Evolutionary conservation across 257 asterid genomes (phyloP).

Genomic region (Salvia hispanica): DNA sequence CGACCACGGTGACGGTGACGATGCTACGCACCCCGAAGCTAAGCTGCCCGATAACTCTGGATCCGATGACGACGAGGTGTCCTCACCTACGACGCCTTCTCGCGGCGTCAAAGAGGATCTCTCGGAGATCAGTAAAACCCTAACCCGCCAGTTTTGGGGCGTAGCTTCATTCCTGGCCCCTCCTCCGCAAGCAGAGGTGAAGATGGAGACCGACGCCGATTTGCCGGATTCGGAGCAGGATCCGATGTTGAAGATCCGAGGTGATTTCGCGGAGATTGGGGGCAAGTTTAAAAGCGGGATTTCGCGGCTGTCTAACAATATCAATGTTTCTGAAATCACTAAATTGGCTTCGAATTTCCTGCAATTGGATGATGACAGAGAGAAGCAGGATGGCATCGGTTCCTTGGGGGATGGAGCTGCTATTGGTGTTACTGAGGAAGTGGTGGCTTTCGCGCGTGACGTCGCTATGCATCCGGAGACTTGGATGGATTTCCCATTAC

Average conservation of each 20-base stretch:
- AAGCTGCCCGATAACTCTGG: slow-evolving; percentile 36
- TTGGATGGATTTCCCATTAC: slow-evolving; percentile 89
- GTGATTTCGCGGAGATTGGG: slow-evolving; percentile 91
- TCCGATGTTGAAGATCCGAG: slow-evolving; percentile 62
- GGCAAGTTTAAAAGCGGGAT: slow-evolving; percentile 89
- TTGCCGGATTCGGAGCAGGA: slow-evolving; percentile 41
- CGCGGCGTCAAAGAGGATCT: slow-evolving; percentile 95
- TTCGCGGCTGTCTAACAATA: slow-evolving; percentile 72
- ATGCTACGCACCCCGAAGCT: slow-evolving; percentile 24
- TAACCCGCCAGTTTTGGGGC: slow-evolving; percentile 94
- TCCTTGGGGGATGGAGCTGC: slow-evolving; percentile 46
- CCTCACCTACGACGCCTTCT: slow-evolving; percentile 58
- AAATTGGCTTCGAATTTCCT: slow-evolving; percentile 84
- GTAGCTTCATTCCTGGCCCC: slow-evolving; percentile 98
- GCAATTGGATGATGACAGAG: slow-evolving; percentile 66
- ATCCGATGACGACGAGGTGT: slow-evolving; percentile 32
- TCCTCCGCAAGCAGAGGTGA: slow-evolving; percentile 64
- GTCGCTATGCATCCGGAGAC: slow-evolving; percentile 90
- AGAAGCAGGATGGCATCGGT: slow-evolving; percentile 28
- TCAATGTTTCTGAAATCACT: slow-evolving; percentile 80
- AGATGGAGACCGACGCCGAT: slow-evolving; percentile 32
- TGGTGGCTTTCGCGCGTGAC: slow-evolving; percentile 73
- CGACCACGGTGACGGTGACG: slow-evolving; percentile 48
- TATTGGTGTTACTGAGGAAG: slow-evolving; percentile 88
- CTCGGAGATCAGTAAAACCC: slow-evolving; percentile 86